Percentiles rank a stretch among this genome's conserved stretches.
These are phyloP conservation scores for Beauveria brongniartii DNA, from an alignment of 2,329 filamentous ascomycete genomes.

Conservation along the genomic window DNA sequence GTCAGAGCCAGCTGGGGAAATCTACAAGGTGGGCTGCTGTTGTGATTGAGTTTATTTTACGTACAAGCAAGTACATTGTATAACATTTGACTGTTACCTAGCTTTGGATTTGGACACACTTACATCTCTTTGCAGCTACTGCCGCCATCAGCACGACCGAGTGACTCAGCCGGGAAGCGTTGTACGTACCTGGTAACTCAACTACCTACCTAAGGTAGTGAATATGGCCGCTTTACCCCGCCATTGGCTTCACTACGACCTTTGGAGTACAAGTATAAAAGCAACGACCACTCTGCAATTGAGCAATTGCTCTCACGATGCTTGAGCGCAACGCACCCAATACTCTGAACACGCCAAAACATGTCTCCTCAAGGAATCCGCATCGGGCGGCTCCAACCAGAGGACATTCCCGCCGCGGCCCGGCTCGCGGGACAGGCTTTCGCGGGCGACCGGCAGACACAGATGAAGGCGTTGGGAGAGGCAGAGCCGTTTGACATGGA, in stretches of 20 bases:
- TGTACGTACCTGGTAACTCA: too few relatives aligned
- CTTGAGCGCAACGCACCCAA: not conserved
- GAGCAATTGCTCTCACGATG: not conserved
- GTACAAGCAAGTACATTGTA: not conserved
- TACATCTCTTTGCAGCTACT: not conserved
- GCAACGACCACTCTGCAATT: not conserved
- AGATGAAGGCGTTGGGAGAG: slow-evolving; percentile 26
- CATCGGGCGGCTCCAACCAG: slow-evolving; percentile 16
- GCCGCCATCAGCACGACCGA: slow-evolving; percentile 2
- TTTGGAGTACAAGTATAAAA: not conserved
- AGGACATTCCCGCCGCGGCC: slow-evolving; percentile 23
- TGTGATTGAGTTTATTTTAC: not conserved
- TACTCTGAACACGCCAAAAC: not conserved
- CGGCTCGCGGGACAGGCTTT: slow-evolving; percentile 24
- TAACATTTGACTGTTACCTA: not conserved
- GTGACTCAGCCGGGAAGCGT: slow-evolving; percentile 7
- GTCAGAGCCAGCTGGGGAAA: not conserved
- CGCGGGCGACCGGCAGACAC: slow-evolving; percentile 25
- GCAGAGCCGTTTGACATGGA: slow-evolving; percentile 21
- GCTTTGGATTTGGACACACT: too few relatives aligned
- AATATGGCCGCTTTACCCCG: not conserved
- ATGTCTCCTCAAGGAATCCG: slow-evolving; percentile 16
- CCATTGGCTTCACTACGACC: not conserved
- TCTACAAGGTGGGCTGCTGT: not conserved
- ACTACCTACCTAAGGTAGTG: too few relatives aligned